phyloP scores from a whole-genome alignment of 1,284 basidiomycete genomes.

The Fomitopsis pinicola region DNA sequence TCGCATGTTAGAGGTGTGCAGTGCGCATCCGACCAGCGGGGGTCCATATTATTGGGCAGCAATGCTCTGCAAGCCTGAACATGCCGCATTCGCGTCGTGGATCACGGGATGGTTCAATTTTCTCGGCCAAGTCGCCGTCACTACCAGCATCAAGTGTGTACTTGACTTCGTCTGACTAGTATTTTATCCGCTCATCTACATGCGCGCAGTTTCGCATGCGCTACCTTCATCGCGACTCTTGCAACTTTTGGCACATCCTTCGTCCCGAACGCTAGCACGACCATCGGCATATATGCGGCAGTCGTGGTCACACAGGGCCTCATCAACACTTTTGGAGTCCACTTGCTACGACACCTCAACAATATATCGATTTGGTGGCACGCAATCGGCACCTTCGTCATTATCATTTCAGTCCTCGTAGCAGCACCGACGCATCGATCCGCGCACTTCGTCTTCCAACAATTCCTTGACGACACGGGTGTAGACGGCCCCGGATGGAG shows the following conservation, averaged over 20 bases:
- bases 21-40: slow-evolving; percentile 70
- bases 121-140: slow-evolving; percentile 72
- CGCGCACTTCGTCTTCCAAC: slow-evolving; percentile 62
- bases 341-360: slow-evolving; percentile 60
- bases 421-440: slow-evolving; percentile 68
- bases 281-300: slow-evolving; percentile 70
- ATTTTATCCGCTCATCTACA: not conserved
- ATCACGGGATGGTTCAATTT: slow-evolving; percentile 75
- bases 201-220: slow-evolving; percentile 53
- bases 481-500: slow-evolving; percentile 58
- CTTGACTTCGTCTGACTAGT: slow-evolving; percentile 17
- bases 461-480: slow-evolving; percentile 71
- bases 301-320: slow-evolving; percentile 65
- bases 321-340: slow-evolving; percentile 72
- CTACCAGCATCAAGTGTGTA: slow-evolving; percentile 62
- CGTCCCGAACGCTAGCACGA: slow-evolving; percentile 50
- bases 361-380: slow-evolving; percentile 74
- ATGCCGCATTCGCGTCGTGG: slow-evolving; percentile 65
- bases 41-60: slow-evolving; percentile 78
- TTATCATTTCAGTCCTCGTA: slow-evolving; percentile 64
- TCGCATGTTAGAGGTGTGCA: slow-evolving; percentile 50
- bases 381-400: slow-evolving; percentile 58
- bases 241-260: slow-evolving; percentile 56
- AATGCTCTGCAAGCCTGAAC: slow-evolving; percentile 53
- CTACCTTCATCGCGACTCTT: slow-evolving; percentile 63